These are phyloP conservation scores for Talaromyces sp. DNA, from an alignment of 2,329 filamentous ascomycete species.

Conservation along the genomic window DNA sequence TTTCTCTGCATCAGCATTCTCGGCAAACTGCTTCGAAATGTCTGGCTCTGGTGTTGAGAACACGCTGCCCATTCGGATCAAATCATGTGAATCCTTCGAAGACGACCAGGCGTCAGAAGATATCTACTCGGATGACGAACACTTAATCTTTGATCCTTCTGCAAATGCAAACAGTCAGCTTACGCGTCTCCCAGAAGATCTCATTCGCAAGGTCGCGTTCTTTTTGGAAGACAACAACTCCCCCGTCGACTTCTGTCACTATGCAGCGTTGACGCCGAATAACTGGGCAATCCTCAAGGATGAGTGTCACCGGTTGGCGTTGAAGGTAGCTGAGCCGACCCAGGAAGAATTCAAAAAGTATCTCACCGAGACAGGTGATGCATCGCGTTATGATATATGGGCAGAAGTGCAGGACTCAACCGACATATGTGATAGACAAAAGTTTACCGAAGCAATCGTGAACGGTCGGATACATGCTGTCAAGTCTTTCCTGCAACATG, in stretches of 20 bases:
- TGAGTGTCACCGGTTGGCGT: constrained; percentile 4
- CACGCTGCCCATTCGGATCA: not conserved
- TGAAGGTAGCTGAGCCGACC: constrained; percentile 13
- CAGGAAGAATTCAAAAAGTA: constrained; percentile 5
- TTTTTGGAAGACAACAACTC: not conserved
- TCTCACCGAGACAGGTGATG: not conserved
- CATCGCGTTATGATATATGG: not conserved
- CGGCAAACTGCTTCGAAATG: not conserved
- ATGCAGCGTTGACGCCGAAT: not conserved
- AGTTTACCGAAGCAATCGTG: constrained; percentile 10
- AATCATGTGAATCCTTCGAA: not conserved
- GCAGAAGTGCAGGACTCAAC: not conserved
- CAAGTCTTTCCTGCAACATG: constrained; percentile 5
- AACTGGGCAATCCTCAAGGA: constrained; percentile 1
- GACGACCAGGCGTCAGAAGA: not conserved
- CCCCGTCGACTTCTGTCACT: constrained; percentile 8
- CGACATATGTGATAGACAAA: not conserved
- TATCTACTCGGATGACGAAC: not conserved
- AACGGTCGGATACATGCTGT: constrained; percentile 12
- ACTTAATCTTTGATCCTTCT: not conserved
- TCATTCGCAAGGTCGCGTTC: constrained; percentile 1
- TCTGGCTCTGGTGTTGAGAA: not conserved
- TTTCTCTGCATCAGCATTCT: not conserved
- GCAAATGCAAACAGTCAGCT: not conserved
- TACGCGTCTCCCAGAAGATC: constrained; percentile 7